These are phyloP conservation scores for Starmera amethionina DNA, from an alignment of 805 yeast genomes.

Conservation along the genomic window DNA sequence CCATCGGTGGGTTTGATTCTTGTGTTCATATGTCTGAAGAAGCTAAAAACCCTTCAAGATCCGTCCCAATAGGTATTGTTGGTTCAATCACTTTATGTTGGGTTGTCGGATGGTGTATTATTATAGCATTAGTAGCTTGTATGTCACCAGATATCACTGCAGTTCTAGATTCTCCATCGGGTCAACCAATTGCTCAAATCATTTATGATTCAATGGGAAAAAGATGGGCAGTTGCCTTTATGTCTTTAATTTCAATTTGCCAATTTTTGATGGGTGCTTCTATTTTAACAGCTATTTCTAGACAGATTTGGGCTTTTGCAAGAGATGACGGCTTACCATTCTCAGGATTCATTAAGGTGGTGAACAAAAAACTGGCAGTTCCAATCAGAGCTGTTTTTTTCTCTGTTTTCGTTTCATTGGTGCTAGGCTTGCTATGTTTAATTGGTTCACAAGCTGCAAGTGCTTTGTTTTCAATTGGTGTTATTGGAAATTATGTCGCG, in stretches of 20 bases:
- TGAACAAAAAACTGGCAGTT: slow-evolving; percentile 39
- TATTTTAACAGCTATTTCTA: slow-evolving; percentile 47
- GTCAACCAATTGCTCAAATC: slow-evolving; percentile 58
- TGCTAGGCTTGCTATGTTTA: slow-evolving; percentile 45
- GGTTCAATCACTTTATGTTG: slow-evolving; percentile 51
- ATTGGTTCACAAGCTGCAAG: slow-evolving; percentile 47
- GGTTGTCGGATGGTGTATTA: slow-evolving; percentile 46
- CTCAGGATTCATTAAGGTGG: slow-evolving; percentile 37
- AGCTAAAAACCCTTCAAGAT: slow-evolving; percentile 48
- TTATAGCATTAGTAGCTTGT: slow-evolving; percentile 44
- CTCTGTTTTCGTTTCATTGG: slow-evolving; percentile 34
- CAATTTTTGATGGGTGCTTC: slow-evolving; percentile 62
- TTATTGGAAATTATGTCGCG: slow-evolving; percentile 49
- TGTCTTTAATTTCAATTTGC: slow-evolving; percentile 48
- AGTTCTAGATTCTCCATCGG: slow-evolving; percentile 36
- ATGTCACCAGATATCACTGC: slow-evolving; percentile 34
- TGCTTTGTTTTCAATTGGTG: slow-evolving; percentile 52
- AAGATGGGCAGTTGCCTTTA: slow-evolving; percentile 56
- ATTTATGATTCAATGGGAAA: slow-evolving; percentile 52
- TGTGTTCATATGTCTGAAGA: slow-evolving; percentile 70
- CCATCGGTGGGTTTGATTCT: slow-evolving; percentile 65
- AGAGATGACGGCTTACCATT: slow-evolving; percentile 64
- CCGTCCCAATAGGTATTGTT: slow-evolving; percentile 58
- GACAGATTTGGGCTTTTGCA: slow-evolving; percentile 65
- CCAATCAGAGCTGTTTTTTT: slow-evolving; percentile 54